A percentile compares a stretch with the other conserved stretches of the same genome.
These are phyloP conservation scores for Ceratocystiopsis brevicomis DNA, from an alignment of 2,329 filamentous ascomycete species.

Conservation along the genomic window DNA sequence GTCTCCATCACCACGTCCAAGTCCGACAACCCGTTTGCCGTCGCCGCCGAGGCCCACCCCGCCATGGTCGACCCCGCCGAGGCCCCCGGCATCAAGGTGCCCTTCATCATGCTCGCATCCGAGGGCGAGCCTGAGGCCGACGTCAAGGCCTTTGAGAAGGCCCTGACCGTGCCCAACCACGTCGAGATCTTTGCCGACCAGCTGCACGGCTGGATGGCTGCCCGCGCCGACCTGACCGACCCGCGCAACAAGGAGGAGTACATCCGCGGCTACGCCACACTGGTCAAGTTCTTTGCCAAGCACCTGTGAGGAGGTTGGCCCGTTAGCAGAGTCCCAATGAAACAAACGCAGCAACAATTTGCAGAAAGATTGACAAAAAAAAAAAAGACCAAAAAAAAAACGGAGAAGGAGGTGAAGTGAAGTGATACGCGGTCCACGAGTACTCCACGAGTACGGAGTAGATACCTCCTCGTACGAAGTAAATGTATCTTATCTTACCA, in stretches of 20 bases:
- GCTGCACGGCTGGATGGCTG: constrained; percentile 59
- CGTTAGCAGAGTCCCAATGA: too few relatives aligned
- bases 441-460: too few relatives aligned
- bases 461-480: too few relatives aligned
- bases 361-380: too few relatives aligned
- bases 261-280: constrained; percentile 38
- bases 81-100: constrained; percentile 38
- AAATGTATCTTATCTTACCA: too few relatives aligned
- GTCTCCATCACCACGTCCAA: constrained; percentile 31
- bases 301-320: constrained; percentile 16
- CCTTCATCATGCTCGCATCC: constrained; percentile 44
- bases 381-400: too few relatives aligned
- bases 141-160: constrained; percentile 36
- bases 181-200: constrained; percentile 49
- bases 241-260: constrained; percentile 41
- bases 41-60: constrained; percentile 34
- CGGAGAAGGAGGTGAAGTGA: too few relatives aligned
- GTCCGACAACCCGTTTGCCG: constrained; percentile 34
- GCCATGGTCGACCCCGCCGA: constrained; percentile 47
- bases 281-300: constrained; percentile 38
- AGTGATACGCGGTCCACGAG: too few relatives aligned
- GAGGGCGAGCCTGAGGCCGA: constrained; percentile 40
- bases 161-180: constrained; percentile 34
- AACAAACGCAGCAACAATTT: too few relatives aligned
- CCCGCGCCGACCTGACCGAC: constrained; percentile 39